Percentiles rank a stretch among this genome's conserved stretches.
phyloP scores from a whole-genome alignment of 148 eudicot genomes.

The Heliamphora exappendiculata region DNA sequence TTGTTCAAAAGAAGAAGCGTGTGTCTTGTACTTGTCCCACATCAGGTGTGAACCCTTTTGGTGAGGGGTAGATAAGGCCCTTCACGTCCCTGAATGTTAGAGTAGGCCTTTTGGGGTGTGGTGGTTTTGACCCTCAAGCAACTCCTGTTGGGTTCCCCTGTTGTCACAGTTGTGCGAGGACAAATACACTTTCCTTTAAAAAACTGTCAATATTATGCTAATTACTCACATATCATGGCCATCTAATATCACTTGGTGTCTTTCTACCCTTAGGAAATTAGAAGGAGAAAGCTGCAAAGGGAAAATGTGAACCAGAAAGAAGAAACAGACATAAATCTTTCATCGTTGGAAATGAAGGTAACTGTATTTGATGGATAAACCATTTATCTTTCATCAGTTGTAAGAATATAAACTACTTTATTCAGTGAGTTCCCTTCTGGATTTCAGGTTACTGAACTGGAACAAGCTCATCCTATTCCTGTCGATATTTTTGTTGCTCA shows the following conservation, averaged over 20 bases:
- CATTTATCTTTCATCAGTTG: not conserved
- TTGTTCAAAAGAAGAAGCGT: not conserved
- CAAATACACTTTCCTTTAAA: too few species aligned
- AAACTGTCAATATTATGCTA: too few species aligned
- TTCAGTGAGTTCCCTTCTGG: slow-evolving; percentile 4
- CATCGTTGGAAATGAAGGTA: slow-evolving; percentile 57
- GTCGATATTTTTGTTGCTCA: slow-evolving; percentile 61
- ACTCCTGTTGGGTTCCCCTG: too few species aligned
- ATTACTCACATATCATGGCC: not conserved
- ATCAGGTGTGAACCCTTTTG: not conserved
- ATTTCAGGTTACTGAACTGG: slow-evolving; percentile 59
- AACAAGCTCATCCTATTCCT: slow-evolving; percentile 64
- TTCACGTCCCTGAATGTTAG: too few species aligned
- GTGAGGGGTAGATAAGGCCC: too few species aligned
- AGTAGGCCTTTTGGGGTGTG: too few species aligned
- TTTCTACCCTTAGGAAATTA: slow-evolving; percentile 52
- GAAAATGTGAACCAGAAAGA: slow-evolving; percentile 34
- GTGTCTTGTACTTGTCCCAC: too few species aligned
- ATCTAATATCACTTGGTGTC: not conserved
- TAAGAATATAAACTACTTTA: not conserved
- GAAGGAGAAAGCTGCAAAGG: slow-evolving; percentile 66
- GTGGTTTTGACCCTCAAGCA: too few species aligned
- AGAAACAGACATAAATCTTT: slow-evolving; percentile 38
- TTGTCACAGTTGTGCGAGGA: too few species aligned
- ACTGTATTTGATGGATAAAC: not conserved